phyloP scores from a whole-genome alignment of 352 stramenopile genomes.

The Thalassiosira livingstoniorum region DNA sequence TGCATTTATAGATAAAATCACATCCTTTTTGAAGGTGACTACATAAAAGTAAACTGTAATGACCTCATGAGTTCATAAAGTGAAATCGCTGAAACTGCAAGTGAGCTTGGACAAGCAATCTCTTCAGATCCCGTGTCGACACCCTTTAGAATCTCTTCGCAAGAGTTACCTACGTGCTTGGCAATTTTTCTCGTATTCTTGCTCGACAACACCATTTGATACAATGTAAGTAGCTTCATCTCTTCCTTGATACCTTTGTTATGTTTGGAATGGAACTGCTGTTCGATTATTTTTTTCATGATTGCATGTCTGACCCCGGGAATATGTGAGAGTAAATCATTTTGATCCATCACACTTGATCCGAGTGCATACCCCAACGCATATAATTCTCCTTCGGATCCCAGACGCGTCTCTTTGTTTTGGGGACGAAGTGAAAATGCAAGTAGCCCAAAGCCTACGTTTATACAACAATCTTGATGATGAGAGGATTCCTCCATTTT shows the following conservation, averaged over 20 bases:
- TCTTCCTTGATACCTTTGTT: constrained; percentile 13
- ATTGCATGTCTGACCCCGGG: constrained; percentile 47
- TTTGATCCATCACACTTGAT: constrained; percentile 25
- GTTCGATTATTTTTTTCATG: constrained; percentile 24
- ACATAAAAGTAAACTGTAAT: background rate
- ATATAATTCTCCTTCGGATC: constrained; percentile 4
- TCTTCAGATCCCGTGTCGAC: background rate
- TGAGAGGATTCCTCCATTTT: background rate
- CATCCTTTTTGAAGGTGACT: too few relatives aligned
- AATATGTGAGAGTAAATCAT: constrained; percentile 28
- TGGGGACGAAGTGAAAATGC: constrained; percentile 13
- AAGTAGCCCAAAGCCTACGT: constrained; percentile 20
- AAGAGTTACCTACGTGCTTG: constrained; percentile 29
- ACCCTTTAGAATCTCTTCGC: constrained; percentile 36
- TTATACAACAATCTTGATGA: constrained; percentile 16
- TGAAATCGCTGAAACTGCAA: constrained; percentile 21
- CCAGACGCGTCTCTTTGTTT: background rate
- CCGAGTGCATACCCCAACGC: constrained; percentile 41
- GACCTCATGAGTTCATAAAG: constrained; percentile 50
- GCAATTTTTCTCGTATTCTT: constrained; percentile 46
- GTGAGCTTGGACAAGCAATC: background rate
- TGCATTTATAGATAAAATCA: too few relatives aligned
- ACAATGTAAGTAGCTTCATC: constrained; percentile 31
- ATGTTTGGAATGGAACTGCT: background rate
- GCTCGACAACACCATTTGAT: constrained; percentile 34